Conservation (phyloP, 768 basidiomycete species). For the Rhizopogon vulgaris region DNA sequence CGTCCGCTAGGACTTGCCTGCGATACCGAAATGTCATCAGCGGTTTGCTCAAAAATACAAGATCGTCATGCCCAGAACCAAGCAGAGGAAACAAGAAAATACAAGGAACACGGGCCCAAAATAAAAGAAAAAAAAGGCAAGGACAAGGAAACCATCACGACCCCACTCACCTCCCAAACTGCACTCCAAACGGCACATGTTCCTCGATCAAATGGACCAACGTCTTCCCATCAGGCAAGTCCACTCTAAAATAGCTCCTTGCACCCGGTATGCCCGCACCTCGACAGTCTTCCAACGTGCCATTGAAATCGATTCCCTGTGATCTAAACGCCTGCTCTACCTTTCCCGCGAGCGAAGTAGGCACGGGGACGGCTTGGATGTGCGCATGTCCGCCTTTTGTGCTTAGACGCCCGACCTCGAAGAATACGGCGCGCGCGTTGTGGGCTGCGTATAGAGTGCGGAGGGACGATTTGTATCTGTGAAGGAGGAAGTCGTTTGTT, state of each 20-base stretch:
- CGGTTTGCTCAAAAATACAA: background rate
- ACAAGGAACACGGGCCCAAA: background rate
- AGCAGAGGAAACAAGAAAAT: background rate
- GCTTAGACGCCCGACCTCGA: conserved; percentile 81
- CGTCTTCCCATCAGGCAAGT: conserved; percentile 79
- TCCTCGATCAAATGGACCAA: conserved; percentile 84
- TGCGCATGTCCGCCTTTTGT: conserved; percentile 94
- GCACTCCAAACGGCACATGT: conserved; percentile 75
- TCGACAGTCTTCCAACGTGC: conserved; percentile 46
- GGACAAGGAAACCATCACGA: background rate
- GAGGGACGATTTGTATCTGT: conserved; percentile 76
- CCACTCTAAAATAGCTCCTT: conserved; percentile 83
- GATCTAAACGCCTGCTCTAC: conserved; percentile 67
- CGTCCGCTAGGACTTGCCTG: conserved; percentile 75
- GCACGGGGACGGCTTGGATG: conserved; percentile 80
- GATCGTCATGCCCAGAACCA: background rate
- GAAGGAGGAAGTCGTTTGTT: no score
- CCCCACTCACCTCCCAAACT: conserved; percentile 81
- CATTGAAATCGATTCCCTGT: conserved; percentile 67
- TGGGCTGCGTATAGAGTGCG: conserved; percentile 66
- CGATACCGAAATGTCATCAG: conserved; percentile 7
- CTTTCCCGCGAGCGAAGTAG: conserved; percentile 49
- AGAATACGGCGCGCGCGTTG: conserved; percentile 64
- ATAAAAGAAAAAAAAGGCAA: background rate
- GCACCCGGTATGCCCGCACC: conserved; percentile 25